Evolutionary conservation across 2,329 filamentous ascomycete genomes (phyloP).

Genomic region (Clarireedia paspali): DNA sequence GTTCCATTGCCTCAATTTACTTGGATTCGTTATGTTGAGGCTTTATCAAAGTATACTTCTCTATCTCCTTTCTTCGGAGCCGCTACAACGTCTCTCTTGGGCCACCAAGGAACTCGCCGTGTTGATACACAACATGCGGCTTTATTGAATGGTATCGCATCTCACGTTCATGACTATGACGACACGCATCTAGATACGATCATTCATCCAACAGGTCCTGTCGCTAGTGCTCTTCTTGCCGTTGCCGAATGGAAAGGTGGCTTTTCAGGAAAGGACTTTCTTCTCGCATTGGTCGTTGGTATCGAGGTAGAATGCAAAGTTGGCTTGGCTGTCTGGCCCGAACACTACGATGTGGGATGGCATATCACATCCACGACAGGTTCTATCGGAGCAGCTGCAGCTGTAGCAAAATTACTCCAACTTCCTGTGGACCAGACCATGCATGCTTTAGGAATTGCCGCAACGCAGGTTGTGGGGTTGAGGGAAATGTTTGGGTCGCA

Average conservation of each 20-base stretch:
- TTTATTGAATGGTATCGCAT: conserved; percentile 46
- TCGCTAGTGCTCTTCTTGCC: conserved; percentile 42
- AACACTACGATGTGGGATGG: conserved; percentile 48
- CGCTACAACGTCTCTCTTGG: conserved; percentile 29
- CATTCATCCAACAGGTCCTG: conserved; percentile 46
- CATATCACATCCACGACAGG: conserved; percentile 47
- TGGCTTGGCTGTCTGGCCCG: conserved; percentile 43
- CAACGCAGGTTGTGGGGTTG: conserved; percentile 45
- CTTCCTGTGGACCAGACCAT: conserved; percentile 34
- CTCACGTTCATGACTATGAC: conserved; percentile 49
- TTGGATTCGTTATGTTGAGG: not conserved
- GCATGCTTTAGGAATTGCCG: conserved; percentile 45
- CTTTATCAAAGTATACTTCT: conserved; percentile 16
- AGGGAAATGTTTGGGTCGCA: conserved; percentile 48
- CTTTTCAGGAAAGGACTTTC: conserved; percentile 38
- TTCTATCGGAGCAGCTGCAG: conserved; percentile 44
- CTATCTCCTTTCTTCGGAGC: conserved; percentile 28
- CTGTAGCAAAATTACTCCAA: conserved; percentile 39
- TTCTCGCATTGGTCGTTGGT: conserved; percentile 43
- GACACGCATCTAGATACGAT: conserved; percentile 49
- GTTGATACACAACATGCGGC: conserved; percentile 42
- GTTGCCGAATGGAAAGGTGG: conserved; percentile 35
- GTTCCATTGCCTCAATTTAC: not conserved
- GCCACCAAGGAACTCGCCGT: conserved; percentile 23
- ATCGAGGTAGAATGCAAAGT: conserved; percentile 46